Evolutionary conservation across 148 eudicot genomes (phyloP), one percentile per base, ranked within the genome.

Genomic region (Cornus controversa): DNA sequence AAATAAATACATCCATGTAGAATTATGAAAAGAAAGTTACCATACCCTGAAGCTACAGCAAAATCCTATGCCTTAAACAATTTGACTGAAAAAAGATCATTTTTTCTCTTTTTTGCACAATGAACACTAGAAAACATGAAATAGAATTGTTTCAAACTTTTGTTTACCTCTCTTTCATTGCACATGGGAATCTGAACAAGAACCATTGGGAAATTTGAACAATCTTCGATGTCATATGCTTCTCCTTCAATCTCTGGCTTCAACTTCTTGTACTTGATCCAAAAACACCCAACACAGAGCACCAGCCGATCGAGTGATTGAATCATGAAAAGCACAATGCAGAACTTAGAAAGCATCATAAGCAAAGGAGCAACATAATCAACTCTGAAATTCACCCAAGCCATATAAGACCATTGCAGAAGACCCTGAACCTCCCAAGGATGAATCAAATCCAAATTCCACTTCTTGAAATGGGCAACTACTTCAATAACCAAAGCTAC

Each of bases 161-260:
- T 16, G 20, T 16, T 50, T 79, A 86, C 93, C 94, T 90, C 94
- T 88, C 82, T 88, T 82, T 90, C 94, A 84, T 90, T 90, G 87
- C 94, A 88, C 94, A 90, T 90, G 0, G 94, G 91, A 73, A 90
- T 90, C 82, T 90, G 94, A 40, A 90, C 86, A 88, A 90, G 94
- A 72, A 90, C 94, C 91, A 88, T 88, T 10, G 94, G 94, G 67
- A 77, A 88, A 67, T 72, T 80, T 42, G 83, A 80, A 18, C 73
- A 71, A 79, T 86, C 85, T 26, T 90, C 94, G 68, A 80, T n/a
- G 47, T 85, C 91, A 69, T 24, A 67, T 29, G 71, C 74, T 79
- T 79, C 85, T 6, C 14, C 86, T 54, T 70, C 74, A 16, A 82
- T 62, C 72, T 37, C 78, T 8, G 94, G 94, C 82, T 83, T 90